Evolutionary conservation across 208 protist species (phyloP).

Genomic region (Naegleria lovaniensis): DNA sequence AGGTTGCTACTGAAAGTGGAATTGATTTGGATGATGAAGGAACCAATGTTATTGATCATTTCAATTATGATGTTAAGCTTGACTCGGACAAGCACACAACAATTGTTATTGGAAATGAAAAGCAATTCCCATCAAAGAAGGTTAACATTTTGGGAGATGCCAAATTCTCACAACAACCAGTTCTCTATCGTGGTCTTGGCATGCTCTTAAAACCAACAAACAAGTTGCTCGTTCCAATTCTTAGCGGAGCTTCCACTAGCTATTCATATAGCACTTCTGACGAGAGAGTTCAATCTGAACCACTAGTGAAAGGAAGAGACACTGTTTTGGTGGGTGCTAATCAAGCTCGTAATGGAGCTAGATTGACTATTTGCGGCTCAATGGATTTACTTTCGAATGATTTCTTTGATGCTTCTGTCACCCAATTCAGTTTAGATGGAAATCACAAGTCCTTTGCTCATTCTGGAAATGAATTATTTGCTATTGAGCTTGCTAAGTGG

Average conservation of each 20-base stretch:
- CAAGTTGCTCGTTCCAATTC: background rate
- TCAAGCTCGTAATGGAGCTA: constrained; percentile 12
- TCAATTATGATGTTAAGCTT: constrained; percentile 5
- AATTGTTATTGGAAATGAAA: background rate
- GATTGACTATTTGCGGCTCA: background rate
- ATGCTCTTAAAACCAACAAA: background rate
- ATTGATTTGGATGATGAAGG: constrained; percentile 20
- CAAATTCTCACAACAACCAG: background rate
- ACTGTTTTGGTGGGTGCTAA: background rate
- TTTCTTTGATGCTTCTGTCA: background rate
- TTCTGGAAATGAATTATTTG: background rate
- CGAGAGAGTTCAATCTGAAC: background rate
- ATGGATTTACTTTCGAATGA: background rate
- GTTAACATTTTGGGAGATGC: background rate
- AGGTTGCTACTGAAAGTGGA: background rate
- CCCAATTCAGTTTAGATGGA: background rate
- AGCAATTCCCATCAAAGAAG: background rate
- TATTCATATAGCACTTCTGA: background rate
- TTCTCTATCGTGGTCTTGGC: background rate
- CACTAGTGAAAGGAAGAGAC: background rate
- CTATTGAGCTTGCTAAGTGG: background rate
- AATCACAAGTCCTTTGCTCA: background rate
- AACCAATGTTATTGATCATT: constrained; percentile 11
- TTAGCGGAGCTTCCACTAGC: background rate
- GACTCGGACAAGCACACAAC: background rate